phyloP scores from a whole-genome alignment of 2,329 filamentous ascomycete species.

The Dichotomopilus funicola region DNA sequence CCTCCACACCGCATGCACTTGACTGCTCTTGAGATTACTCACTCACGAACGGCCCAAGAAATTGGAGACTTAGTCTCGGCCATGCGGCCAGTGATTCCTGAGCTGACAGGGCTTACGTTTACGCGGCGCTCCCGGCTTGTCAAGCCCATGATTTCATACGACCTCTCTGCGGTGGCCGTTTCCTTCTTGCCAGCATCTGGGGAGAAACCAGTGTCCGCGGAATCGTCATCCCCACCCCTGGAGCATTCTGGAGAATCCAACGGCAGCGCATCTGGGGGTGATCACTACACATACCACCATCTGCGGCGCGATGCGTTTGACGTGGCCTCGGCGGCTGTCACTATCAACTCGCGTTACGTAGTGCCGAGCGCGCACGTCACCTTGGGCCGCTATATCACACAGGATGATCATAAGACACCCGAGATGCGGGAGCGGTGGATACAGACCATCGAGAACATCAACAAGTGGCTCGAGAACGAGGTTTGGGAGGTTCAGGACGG shows the following conservation, averaged over 20 bases:
- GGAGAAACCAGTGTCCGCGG: conserved; percentile 41
- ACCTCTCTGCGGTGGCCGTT: conserved; percentile 76
- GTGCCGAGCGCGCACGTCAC: conserved; percentile 89
- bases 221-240: conserved; percentile 29
- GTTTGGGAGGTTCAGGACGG: conserved; percentile 56
- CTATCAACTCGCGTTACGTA: conserved; percentile 72
- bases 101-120: conserved; percentile 60
- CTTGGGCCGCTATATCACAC: conserved; percentile 69
- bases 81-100: conserved; percentile 50
- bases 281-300: conserved; percentile 83
- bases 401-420: conserved; percentile 54
- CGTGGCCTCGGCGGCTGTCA: conserved; percentile 51
- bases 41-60: conserved; percentile 64
- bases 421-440: conserved; percentile 60
- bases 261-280: conserved; percentile 26
- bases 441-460: conserved; percentile 65
- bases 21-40: conserved; percentile 78
- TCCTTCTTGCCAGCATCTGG: conserved; percentile 77
- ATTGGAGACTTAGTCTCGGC: conserved; percentile 56
- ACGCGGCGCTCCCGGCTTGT: conserved; percentile 66
- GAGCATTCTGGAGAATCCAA: conserved; percentile 29
- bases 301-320: conserved; percentile 72
- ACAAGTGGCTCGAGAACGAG: conserved; percentile 63
- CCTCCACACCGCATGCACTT: conserved; percentile 72
- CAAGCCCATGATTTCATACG: conserved; percentile 77